Evolutionary conservation across 306 rosid genomes (phyloP), one percentile per base, ranked within the genome.

Genomic region (Quercus parvula): DNA sequence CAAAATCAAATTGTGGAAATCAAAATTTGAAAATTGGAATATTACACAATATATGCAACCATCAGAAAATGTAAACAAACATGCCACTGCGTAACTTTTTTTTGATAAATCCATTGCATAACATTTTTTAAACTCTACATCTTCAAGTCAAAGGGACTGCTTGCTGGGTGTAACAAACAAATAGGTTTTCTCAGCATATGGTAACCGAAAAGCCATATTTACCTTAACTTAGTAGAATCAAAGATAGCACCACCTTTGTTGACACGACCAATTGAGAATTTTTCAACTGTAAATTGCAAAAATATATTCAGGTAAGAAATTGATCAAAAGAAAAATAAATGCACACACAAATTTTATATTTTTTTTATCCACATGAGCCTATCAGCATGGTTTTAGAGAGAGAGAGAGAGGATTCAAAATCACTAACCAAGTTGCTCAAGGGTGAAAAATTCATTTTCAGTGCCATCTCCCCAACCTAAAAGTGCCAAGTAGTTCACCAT

Each of bases 401-500:
- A 73, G 30, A 69, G 69, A 79, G 58, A 41, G 56, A 68, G 31
- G 69, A 70, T 44, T 46, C 28, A 49, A 63, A 57, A 70, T 74
- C 73, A 85, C 96, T 69, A 78, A 95, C 99, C 98, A 63, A 95
- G 99, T 77, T 93, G 91, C 75, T 89, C 88, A 58, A 91, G 85
- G 59, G 90, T 77, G 84, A 86, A 95, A 84, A 95, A 95, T 81
- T 95, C 98, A 81, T 95, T 91, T 80, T 93, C 99, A 4, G 98
- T 95, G 64, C 97, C 98, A 83, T 95, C 98, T 2, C 99, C 97
- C 99, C 99, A 95, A 77, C 99, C 98, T 89, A 95, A 90, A 72
- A 95, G 84, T 57, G 99, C 97, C 76, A 95, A 86, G 89, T 95
- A 95, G 88, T 95, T 95, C 79, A 86, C 95, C 96, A 95, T 89